These are phyloP conservation scores for Macrocybe gigantea DNA, from an alignment of 768 basidiomycete genomes.

Conservation along the genomic window DNA sequence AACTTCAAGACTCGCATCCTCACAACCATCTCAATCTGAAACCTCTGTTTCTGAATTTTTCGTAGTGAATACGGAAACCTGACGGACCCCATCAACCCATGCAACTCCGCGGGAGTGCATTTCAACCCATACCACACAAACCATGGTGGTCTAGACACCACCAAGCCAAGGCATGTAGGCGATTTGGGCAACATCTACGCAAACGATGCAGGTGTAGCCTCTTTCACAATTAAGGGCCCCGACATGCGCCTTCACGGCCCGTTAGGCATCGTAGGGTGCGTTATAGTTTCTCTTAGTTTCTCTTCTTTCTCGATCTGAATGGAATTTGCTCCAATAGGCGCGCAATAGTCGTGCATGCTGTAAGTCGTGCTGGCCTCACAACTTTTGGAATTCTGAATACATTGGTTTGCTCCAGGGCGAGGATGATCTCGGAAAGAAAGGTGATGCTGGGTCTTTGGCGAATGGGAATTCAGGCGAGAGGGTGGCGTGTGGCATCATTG, in stretches of 20 bases:
- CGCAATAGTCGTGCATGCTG: constrained; percentile 70
- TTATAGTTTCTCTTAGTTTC: not conserved
- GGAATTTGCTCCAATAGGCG: constrained; percentile 33
- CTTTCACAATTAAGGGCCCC: constrained; percentile 52
- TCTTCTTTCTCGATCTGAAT: too few relatives aligned
- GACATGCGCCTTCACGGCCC: constrained; percentile 64
- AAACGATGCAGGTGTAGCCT: constrained; percentile 51
- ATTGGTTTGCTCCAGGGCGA: constrained; percentile 35
- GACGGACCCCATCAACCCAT: constrained; percentile 65
- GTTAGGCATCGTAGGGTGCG: constrained; percentile 65
- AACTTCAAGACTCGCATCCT: not conserved
- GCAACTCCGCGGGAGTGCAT: constrained; percentile 64
- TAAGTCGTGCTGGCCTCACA: constrained; percentile 18
- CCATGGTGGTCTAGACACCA: constrained; percentile 56
- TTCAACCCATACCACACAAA: constrained; percentile 65
- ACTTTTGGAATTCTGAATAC: constrained; percentile 5
- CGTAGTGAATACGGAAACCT: constrained; percentile 20
- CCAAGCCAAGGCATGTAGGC: constrained; percentile 59
- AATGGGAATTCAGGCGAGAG: constrained; percentile 77
- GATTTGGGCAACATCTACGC: constrained; percentile 71
- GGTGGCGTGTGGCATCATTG: constrained; percentile 81
- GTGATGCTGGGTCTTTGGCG: constrained; percentile 60
- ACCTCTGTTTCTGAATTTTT: not conserved
- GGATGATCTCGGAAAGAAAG: constrained; percentile 75
- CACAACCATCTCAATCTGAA: not conserved